phyloP scores from a whole-genome alignment of 192 early-diverging fungal species.

The Gryganskiella cystojenkinii region DNA sequence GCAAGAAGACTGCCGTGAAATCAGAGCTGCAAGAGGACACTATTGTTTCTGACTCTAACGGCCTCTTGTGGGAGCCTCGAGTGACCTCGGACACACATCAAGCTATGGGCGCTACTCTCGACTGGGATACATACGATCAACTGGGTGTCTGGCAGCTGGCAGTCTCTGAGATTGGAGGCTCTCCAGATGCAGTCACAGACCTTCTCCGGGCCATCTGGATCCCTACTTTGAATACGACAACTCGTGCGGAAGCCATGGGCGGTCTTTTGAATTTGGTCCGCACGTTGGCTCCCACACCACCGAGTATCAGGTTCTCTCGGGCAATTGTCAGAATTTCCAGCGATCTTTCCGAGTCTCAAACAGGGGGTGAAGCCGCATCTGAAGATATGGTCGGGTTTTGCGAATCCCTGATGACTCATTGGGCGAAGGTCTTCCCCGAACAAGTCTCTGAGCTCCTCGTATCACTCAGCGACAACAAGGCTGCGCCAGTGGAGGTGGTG shows the following conservation, averaged over 20 bases:
- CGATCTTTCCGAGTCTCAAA: too few species aligned
- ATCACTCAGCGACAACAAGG: constrained; percentile 33
- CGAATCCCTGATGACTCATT: constrained; percentile 11
- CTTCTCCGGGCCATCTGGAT: constrained; percentile 33
- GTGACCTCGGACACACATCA: constrained; percentile 1
- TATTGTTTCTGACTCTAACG: background rate
- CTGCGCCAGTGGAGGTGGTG: constrained; percentile 16
- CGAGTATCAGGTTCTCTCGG: constrained; percentile 16
- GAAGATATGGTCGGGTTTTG: constrained; percentile 34
- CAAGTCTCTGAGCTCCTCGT: constrained; percentile 21
- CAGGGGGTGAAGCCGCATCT: constrained; percentile 7
- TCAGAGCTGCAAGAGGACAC: background rate
- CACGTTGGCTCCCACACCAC: constrained; percentile 26
- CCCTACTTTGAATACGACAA: constrained; percentile 1
- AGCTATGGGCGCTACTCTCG: constrained; percentile 41
- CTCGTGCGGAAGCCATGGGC: constrained; percentile 57
- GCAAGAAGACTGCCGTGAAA: constrained; percentile 9
- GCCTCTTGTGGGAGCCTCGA: constrained; percentile 12
- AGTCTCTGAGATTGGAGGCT: constrained; percentile 53
- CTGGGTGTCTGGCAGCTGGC: constrained; percentile 69
- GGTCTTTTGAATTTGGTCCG: constrained; percentile 59
- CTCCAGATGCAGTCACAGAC: background rate
- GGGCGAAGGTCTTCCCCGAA: constrained; percentile 27
- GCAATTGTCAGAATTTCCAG: constrained; percentile 20
- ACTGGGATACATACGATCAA: constrained; percentile 65